Conservation (phyloP, 805 yeast species). For the Kuraishia hungarica region DNA sequence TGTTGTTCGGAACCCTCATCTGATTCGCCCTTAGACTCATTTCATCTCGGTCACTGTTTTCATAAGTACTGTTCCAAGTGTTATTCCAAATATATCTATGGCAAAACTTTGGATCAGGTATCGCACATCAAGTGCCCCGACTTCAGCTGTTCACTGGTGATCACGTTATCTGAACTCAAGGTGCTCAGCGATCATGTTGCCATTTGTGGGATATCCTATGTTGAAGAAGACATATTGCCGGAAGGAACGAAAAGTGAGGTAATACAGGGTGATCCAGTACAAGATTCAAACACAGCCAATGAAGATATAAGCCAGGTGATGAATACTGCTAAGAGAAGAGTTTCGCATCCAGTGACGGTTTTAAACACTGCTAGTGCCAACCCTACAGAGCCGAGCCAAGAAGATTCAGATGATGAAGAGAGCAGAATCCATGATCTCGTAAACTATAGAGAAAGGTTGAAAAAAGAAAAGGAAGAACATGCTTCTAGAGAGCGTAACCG, state of each 20-base stretch:
- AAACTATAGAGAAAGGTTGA: background rate
- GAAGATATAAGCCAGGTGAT: background rate
- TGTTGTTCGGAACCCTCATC: constrained; percentile 53
- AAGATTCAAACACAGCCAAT: background rate
- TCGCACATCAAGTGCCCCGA: constrained; percentile 59
- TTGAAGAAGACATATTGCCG: constrained; percentile 7
- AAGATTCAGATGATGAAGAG: background rate
- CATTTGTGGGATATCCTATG: constrained; percentile 3
- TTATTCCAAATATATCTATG: constrained; percentile 50
- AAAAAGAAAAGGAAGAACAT: background rate
- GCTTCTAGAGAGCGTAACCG: constrained; percentile 4
- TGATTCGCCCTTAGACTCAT: constrained; percentile 25
- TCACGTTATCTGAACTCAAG: constrained; percentile 34
- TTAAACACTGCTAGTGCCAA: background rate
- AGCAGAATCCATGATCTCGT: background rate
- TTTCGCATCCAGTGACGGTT: background rate
- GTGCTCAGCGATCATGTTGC: constrained; percentile 15
- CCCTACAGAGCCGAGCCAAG: background rate
- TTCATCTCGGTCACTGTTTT: constrained; percentile 47
- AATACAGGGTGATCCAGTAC: constrained; percentile 3
- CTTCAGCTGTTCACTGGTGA: constrained; percentile 35
- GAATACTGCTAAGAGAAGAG: background rate
- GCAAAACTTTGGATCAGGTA: constrained; percentile 30
- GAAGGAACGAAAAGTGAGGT: constrained; percentile 3
- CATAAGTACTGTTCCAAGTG: constrained; percentile 69